These are phyloP conservation scores for Lactarius trivialis DNA, from an alignment of 768 basidiomycete genomes.

Conservation along the genomic window DNA sequence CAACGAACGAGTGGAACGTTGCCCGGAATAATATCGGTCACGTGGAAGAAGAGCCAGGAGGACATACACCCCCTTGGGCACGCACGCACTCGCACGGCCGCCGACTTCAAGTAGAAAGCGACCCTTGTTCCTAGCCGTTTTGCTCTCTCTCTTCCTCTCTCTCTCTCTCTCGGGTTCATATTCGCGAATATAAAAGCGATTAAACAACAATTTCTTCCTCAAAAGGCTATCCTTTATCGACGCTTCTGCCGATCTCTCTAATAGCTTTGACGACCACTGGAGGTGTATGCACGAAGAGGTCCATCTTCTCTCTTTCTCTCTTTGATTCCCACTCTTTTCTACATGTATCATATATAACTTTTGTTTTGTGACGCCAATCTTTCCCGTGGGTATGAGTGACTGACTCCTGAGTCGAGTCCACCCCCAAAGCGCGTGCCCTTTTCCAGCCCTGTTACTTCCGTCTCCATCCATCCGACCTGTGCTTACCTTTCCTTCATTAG, in stretches of 20 bases:
- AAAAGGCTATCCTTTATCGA: neutral
- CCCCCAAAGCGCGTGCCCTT: constrained; percentile 21
- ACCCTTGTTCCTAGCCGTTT: neutral
- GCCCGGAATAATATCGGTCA: constrained; percentile 15
- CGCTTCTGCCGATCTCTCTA: neutral
- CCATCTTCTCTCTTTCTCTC: neutral
- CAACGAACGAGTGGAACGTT: constrained; percentile 1
- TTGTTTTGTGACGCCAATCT: constrained; percentile 7
- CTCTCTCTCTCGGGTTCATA: neutral
- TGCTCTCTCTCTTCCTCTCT: neutral
- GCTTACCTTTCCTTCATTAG: constrained; percentile 24
- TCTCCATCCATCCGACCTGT: constrained; percentile 27
- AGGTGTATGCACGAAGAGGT: constrained; percentile 10
- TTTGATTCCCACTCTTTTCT: neutral
- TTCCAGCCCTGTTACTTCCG: constrained; percentile 26
- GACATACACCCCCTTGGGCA: neutral
- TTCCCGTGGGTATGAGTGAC: constrained; percentile 16
- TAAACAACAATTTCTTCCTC: neutral
- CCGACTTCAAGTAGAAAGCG: neutral
- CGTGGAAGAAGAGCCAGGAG: neutral
- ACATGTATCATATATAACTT: constrained; percentile 2
- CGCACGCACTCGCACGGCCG: neutral
- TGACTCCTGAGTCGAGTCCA: neutral
- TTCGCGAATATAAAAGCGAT: neutral
- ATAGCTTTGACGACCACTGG: neutral